Evolutionary conservation across 306 rosid species (phyloP).

Genomic region (Trifolium dubium): DNA sequence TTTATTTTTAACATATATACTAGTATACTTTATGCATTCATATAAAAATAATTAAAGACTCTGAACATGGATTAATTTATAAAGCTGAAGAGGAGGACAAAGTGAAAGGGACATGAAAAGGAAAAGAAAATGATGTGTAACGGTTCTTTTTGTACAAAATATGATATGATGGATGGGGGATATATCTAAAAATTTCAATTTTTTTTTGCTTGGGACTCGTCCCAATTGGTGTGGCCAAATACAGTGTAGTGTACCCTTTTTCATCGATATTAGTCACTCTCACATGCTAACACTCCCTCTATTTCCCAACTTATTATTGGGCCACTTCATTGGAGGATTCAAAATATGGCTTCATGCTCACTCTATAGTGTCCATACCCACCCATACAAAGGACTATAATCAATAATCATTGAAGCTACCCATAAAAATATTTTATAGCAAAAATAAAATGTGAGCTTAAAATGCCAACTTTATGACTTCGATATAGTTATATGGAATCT

Average conservation of each 20-base stretch:
- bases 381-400: constrained; percentile 28
- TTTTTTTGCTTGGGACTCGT: constrained; percentile 57
- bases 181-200: constrained; percentile 28
- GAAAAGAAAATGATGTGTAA: constrained; percentile 53
- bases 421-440: constrained; percentile 9
- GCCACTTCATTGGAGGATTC: constrained; percentile 52
- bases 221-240: constrained; percentile 52
- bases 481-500: neutral
- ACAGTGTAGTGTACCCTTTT: constrained; percentile 42
- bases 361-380: constrained; percentile 31
- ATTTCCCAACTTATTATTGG: constrained; percentile 35
- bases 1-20: neutral
- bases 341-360: constrained; percentile 45
- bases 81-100: constrained; percentile 41
- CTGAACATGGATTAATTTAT: constrained; percentile 35
- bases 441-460: neutral
- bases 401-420: constrained; percentile 43
- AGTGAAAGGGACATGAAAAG: constrained; percentile 41
- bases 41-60: constrained; percentile 10
- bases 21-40: neutral
- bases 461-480: neutral
- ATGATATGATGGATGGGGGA: constrained; percentile 2
- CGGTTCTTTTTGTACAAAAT: constrained; percentile 44
- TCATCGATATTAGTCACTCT: constrained; percentile 48
- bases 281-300: constrained; percentile 56